These are phyloP conservation scores for Populus trichocarpa DNA, from an alignment of 441 rosid species.

Conservation along the genomic window DNA sequence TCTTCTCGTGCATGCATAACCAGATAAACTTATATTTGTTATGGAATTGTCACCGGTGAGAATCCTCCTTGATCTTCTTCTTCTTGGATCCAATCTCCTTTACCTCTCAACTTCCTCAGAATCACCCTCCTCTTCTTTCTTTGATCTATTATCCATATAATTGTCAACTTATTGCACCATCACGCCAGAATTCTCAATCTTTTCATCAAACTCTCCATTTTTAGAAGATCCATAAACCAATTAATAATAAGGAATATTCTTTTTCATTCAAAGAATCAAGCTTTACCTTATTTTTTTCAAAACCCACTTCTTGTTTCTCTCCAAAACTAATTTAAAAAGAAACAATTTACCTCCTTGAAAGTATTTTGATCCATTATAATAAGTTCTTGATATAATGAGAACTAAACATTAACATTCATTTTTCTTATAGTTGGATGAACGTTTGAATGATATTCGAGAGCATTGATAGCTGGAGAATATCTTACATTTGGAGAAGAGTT, in stretches of 20 bases:
- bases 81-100: no score
- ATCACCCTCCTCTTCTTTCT: background rate
- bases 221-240: slow-evolving; percentile 19
- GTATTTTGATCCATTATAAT: background rate
- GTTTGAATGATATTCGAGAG: no score
- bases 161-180: slow-evolving; percentile 12
- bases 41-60: no score
- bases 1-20: no score
- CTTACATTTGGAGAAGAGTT: no score
- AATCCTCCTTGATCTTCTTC: no score
- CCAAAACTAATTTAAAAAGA: background rate
- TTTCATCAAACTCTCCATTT: slow-evolving; percentile 14
- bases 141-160: slow-evolving; percentile 8
- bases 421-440: no score
- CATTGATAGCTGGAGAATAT: no score
- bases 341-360: slow-evolving; percentile 25
- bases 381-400: no score
- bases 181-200: slow-evolving; percentile 13
- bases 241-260: slow-evolving; percentile 22
- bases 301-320: slow-evolving; percentile 9
- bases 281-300: background rate
- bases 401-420: no score
- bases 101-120: no score
- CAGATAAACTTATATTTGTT: no score
- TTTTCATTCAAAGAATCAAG: slow-evolving; percentile 14